A percentile compares a stretch with the other conserved stretches of the same genome.
phyloP scores from a whole-genome alignment of 2,329 filamentous ascomycete genomes.

The Colletotrichum lindemuthianum region DNA sequence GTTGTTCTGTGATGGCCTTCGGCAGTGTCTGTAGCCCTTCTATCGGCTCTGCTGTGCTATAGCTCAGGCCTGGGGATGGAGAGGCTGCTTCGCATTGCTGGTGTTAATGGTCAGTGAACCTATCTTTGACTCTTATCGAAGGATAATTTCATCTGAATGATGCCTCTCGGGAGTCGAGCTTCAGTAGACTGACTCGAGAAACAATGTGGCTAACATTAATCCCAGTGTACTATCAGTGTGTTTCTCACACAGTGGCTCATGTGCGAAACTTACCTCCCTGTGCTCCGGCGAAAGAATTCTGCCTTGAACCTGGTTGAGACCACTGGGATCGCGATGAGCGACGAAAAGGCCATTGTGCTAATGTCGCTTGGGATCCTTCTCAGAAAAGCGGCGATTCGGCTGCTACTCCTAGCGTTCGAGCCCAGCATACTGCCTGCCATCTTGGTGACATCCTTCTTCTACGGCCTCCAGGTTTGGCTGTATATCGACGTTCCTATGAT shows the following conservation, averaged over 20 bases:
- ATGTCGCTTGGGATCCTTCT: conserved; percentile 11
- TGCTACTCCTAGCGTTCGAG: conserved; percentile 6
- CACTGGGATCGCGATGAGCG: background rate
- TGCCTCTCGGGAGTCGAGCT: no score
- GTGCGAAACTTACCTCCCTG: conserved; percentile 25
- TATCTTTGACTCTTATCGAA: background rate
- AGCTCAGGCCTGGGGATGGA: conserved; percentile 19
- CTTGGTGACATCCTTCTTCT: conserved; percentile 23
- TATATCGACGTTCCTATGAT: conserved; percentile 28
- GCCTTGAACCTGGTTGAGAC: background rate
- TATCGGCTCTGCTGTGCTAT: conserved; percentile 8
- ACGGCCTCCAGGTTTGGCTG: conserved; percentile 23
- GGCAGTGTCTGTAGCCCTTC: conserved; percentile 23
- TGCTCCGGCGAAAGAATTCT: conserved; percentile 10
- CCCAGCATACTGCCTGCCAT: conserved; percentile 18
- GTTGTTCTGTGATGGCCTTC: conserved; percentile 23
- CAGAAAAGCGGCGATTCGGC: conserved; percentile 13
- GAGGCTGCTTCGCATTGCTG: conserved; percentile 19
- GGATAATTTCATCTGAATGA: no score
- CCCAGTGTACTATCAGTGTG: conserved; percentile 16
- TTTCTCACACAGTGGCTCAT: conserved; percentile 16
- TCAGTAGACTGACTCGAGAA: no score
- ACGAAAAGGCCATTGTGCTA: background rate
- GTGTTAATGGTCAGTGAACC: conserved; percentile 16
- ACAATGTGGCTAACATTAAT: no score